Percentiles rank a stretch among this genome's conserved stretches.
These are phyloP conservation scores for Teunomyces panamensis DNA, from an alignment of 805 yeast genomes.

Conservation along the genomic window DNA sequence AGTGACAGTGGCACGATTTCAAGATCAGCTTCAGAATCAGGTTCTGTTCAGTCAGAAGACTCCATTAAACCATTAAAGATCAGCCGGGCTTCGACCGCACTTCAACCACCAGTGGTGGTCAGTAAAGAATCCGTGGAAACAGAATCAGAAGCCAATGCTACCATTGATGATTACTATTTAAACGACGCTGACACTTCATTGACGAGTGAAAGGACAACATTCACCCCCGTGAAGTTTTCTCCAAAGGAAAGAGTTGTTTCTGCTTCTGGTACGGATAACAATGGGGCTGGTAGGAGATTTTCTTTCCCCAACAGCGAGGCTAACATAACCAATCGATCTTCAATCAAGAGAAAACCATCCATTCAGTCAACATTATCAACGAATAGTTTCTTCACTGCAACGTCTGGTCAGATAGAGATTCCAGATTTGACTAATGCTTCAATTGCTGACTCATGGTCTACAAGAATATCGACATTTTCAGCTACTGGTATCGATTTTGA, in stretches of 20 bases:
- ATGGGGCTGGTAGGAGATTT: constrained; percentile 34
- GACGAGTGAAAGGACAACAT: not conserved
- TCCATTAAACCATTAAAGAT: constrained; percentile 15
- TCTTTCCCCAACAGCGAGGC: constrained; percentile 34
- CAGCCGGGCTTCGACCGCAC: constrained; percentile 8
- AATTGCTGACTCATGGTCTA: constrained; percentile 9
- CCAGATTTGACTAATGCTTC: constrained; percentile 32
- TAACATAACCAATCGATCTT: constrained; percentile 33
- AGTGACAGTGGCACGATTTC: not conserved
- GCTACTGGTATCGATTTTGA: constrained; percentile 25
- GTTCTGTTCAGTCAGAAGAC: constrained; percentile 4
- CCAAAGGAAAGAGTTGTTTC: constrained; percentile 7
- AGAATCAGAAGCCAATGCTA: not conserved
- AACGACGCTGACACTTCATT: constrained; percentile 3
- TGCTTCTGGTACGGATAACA: constrained; percentile 26
- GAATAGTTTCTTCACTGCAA: constrained; percentile 6
- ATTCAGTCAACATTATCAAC: constrained; percentile 7
- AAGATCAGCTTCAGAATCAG: not conserved
- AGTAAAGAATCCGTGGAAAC: not conserved
- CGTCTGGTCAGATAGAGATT: constrained; percentile 39
- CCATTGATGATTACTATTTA: constrained; percentile 10
- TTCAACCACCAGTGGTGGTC: not conserved
- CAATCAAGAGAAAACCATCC: not conserved
- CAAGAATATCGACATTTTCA: constrained; percentile 9
- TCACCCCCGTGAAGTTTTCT: not conserved